Percentiles rank a stretch among this genome's conserved stretches.
phyloP scores from a whole-genome alignment of 768 basidiomycete species.

The Russula olivacea region DNA sequence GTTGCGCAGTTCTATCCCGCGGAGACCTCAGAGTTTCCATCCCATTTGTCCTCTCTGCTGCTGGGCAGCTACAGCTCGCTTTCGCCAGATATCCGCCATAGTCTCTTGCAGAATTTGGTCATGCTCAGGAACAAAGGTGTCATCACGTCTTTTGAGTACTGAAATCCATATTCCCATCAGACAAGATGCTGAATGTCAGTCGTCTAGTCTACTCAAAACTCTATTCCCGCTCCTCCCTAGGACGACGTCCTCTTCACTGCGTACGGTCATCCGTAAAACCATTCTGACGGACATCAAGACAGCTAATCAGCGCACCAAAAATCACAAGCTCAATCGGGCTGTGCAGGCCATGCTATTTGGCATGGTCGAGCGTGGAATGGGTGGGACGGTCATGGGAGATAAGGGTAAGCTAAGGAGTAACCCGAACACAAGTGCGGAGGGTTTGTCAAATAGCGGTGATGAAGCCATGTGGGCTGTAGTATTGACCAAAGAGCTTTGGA shows the following conservation, averaged over 20 bases:
- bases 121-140: conserved; percentile 91
- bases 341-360: conserved; percentile 94
- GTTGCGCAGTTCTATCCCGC: conserved; percentile 92
- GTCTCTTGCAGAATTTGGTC: conserved; percentile 84
- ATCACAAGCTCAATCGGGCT: conserved; percentile 93
- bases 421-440: conserved; percentile 36
- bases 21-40: conserved; percentile 81
- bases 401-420: conserved; percentile 64
- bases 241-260: conserved; percentile 78
- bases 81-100: conserved; percentile 75
- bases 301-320: conserved; percentile 82
- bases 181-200: neutral
- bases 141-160: conserved; percentile 87
- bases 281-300: conserved; percentile 91
- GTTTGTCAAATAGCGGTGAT: conserved; percentile 48
- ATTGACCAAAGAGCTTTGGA: conserved; percentile 90
- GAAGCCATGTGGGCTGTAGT: conserved; percentile 99
- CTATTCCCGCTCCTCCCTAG: conserved; percentile 96
- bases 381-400: conserved; percentile 71
- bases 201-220: conserved; percentile 69
- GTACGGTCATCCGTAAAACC: conserved; percentile 83
- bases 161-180: conserved; percentile 13
- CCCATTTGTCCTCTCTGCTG: conserved; percentile 70
- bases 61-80: conserved; percentile 72
- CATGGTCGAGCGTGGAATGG: conserved; percentile 94